Conservation (phyloP, 257 asterid genomes). For the Przewalskia tangutica region DNA sequence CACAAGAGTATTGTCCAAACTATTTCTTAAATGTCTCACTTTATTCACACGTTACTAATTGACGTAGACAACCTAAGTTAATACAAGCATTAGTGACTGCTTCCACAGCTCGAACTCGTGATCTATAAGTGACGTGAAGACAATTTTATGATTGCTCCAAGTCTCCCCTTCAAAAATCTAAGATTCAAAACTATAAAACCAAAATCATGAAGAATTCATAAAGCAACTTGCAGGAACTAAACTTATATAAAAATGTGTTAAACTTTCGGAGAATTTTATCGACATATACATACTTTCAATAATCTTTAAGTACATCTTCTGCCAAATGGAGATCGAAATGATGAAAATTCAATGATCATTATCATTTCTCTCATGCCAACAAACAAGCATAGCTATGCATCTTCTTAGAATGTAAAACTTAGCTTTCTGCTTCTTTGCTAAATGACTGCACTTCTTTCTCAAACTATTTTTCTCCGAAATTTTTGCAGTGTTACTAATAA, state of each 20-base stretch:
- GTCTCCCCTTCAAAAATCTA: not conserved
- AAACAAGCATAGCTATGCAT: slow-evolving; percentile 67
- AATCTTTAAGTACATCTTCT: not conserved
- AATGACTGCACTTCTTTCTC: slow-evolving; percentile 39
- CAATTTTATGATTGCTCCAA: no score
- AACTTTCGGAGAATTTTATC: not conserved
- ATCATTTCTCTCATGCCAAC: slow-evolving; percentile 55
- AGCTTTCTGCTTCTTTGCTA: slow-evolving; percentile 55
- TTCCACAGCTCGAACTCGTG: no score
- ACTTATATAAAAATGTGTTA: no score
- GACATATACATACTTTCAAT: not conserved
- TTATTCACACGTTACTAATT: no score
- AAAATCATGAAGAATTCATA: not conserved
- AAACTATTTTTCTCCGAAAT: not conserved
- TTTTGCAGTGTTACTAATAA: not conserved
- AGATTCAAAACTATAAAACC: not conserved
- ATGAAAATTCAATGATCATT: slow-evolving; percentile 18
- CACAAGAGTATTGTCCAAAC: no score
- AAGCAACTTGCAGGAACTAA: not conserved
- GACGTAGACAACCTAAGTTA: no score
- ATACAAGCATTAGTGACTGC: no score
- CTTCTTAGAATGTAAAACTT: slow-evolving; percentile 72
- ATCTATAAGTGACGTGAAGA: no score
- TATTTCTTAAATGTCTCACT: no score
- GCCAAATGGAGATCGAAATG: no score